These are phyloP conservation scores for Claviceps sp. DNA, from an alignment of 2,329 filamentous ascomycete species.

Conservation along the genomic window DNA sequence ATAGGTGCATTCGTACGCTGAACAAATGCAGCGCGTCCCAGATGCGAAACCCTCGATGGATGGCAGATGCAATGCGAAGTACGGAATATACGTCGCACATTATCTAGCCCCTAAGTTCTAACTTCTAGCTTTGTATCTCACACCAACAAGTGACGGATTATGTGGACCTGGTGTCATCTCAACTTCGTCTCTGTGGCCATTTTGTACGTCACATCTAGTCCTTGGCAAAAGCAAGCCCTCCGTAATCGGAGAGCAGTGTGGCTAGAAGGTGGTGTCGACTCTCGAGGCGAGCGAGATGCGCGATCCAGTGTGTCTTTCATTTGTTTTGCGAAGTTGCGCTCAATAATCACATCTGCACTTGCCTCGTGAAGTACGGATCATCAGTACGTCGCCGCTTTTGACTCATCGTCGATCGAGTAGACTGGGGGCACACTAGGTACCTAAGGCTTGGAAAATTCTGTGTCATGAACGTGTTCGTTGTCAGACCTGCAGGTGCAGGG, in stretches of 20 bases:
- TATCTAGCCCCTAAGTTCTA: too few relatives aligned
- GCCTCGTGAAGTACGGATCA: too few relatives aligned
- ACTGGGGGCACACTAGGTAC: neutral
- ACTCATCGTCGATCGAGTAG: neutral
- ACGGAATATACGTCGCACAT: too few relatives aligned
- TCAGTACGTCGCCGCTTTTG: neutral
- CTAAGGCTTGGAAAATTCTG: neutral
- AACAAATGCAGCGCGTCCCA: too few relatives aligned
- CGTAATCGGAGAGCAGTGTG: neutral
- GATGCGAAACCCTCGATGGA: too few relatives aligned
- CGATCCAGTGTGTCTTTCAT: neutral
- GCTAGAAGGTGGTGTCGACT: neutral
- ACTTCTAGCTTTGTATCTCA: too few relatives aligned
- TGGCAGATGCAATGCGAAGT: too few relatives aligned
- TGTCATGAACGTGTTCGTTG: neutral
- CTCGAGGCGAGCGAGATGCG: neutral
- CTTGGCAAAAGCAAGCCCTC: neutral
- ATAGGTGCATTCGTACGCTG: too few relatives aligned
- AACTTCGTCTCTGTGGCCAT: neutral
- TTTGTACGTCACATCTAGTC: neutral
- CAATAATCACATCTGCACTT: neutral
- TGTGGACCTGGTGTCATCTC: neutral
- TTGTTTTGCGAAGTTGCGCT: neutral
- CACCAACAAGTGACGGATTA: neutral
- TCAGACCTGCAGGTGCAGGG: neutral